Conservation (phyloP, 2,329 filamentous ascomycete genomes). For the Penicillium sp. region DNA sequence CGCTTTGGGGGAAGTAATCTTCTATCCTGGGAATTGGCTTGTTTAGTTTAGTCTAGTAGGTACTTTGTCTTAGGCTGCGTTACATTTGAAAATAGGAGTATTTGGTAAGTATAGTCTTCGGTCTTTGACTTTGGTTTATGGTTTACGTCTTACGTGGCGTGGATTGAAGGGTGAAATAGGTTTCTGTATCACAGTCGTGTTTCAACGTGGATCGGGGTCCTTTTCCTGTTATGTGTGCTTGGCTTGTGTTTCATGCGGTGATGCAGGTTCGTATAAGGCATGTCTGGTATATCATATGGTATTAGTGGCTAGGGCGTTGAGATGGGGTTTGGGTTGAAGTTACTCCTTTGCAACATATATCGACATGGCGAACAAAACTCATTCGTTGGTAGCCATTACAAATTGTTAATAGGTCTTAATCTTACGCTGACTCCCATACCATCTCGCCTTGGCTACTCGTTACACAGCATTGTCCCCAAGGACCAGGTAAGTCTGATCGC, state of each 20-base stretch:
- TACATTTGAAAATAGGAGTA: not conserved
- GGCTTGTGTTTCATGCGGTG: conserved; percentile 1
- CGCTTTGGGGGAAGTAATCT: not conserved
- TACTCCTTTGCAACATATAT: not conserved
- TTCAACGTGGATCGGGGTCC: not conserved
- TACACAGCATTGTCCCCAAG: conserved; percentile 6
- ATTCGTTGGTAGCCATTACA: not conserved
- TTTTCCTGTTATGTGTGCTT: not conserved
- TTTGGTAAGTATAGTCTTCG: not conserved
- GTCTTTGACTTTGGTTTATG: not conserved
- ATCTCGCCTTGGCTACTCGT: not conserved
- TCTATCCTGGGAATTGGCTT: not conserved
- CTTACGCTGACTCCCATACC: not conserved
- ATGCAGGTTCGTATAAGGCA: not conserved
- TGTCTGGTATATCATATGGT: not conserved
- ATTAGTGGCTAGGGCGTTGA: not conserved
- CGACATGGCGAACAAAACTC: no score
- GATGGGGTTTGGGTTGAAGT: not conserved
- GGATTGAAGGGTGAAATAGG: not conserved
- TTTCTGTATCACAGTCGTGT: conserved; percentile 4
- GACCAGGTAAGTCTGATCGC: not conserved
- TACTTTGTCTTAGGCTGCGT: not conserved
- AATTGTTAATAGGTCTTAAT: not conserved
- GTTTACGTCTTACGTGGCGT: not conserved
- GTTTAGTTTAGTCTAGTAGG: not conserved